A percentile compares a stretch with the other conserved stretches of the same genome.
Conservation (phyloP, 1,139 yeast species). For the Debaryomyces nepalensis region DNA sequence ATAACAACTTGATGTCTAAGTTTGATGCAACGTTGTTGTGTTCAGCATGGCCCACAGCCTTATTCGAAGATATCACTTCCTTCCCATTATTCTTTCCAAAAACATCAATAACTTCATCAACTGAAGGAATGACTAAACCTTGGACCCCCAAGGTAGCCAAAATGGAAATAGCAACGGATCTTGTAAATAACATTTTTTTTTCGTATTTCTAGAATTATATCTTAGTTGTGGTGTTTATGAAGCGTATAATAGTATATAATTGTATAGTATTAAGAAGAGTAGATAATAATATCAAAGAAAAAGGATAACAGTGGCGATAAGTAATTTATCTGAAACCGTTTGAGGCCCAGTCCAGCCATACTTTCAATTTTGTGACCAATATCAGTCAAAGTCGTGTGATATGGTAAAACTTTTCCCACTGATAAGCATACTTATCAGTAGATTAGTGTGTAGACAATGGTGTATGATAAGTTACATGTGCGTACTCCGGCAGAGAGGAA, state of each 20-base stretch:
- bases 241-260: slow-evolving; percentile 1
- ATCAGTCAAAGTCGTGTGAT: slow-evolving; percentile 8
- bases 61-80: background rate
- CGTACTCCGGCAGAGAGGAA: background rate
- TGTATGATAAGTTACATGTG: background rate
- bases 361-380: slow-evolving; percentile 3
- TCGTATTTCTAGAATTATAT: slow-evolving; percentile 7
- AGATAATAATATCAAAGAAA: background rate
- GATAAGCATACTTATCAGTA: slow-evolving; percentile 1
- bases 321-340: slow-evolving; percentile 10
- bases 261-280: slow-evolving; percentile 5
- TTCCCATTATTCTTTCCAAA: slow-evolving; percentile 23
- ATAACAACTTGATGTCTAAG: slow-evolving; percentile 6
- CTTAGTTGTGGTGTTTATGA: slow-evolving; percentile 23
- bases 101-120: slow-evolving; percentile 49
- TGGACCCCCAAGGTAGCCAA: slow-evolving; percentile 63
- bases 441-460: background rate
- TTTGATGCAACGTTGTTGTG: slow-evolving; percentile 4
- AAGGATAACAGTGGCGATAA: slow-evolving; percentile 11
- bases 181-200: slow-evolving; percentile 47
- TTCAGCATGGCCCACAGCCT: background rate
- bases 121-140: slow-evolving; percentile 68
- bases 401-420: background rate
- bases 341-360: slow-evolving; percentile 11
- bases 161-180: slow-evolving; percentile 54